Evolutionary conservation across 345 rosid species (phyloP), one percentile per base, ranked within the genome.

Genomic region (Carallia pectinifolia): DNA sequence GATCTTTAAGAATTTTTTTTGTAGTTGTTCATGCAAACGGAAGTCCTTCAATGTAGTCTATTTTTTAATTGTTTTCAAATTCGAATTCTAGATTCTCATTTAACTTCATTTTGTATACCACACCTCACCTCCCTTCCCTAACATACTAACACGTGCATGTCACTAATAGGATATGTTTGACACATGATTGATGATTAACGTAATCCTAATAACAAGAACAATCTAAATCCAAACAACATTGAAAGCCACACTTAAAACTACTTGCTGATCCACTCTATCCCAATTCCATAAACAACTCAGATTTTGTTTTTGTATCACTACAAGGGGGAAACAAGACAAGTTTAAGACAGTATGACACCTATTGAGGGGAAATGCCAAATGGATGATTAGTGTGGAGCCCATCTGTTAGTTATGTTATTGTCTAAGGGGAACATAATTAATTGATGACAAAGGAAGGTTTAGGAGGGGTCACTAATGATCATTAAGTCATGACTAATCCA

Each of bases 301-400:
- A 55, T 68, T 71, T 55, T 1, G 12, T 30, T 69, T 70, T 47
- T 34, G 13, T 12, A 13, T 44, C 13, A 44, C 31, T 33, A 18
- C 55, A 36, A 55, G 27, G 40, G 10, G 16, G 66, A 50, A 12
- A 55, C 6, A 66, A 60, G 52, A 50, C 56, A 39, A 39, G 67
- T 16, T 75, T 58, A 67, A n/a, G 64, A 65, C 71, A n/a, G 37
- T 27, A 30, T 23, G 66, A 70, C 78, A 60, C 18, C 55, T 7
- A 36, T 30, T 37, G 60, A 37, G 79, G 73, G 71, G 36, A 68
- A 79, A 53, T 10, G 23, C 16, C 55, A 72, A 64, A 64, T 55
- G 4, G 61, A 73, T 68, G 64, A 52, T 68, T 72, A 79, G 53
- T 18, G 82, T 81, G 85, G 87, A 66, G 71, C 85, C 85, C 87